Percentiles rank a stretch among this genome's conserved stretches.
Evolutionary conservation across 2,329 filamentous ascomycete species (phyloP).

Genomic region (Fusarium equiseti): DNA sequence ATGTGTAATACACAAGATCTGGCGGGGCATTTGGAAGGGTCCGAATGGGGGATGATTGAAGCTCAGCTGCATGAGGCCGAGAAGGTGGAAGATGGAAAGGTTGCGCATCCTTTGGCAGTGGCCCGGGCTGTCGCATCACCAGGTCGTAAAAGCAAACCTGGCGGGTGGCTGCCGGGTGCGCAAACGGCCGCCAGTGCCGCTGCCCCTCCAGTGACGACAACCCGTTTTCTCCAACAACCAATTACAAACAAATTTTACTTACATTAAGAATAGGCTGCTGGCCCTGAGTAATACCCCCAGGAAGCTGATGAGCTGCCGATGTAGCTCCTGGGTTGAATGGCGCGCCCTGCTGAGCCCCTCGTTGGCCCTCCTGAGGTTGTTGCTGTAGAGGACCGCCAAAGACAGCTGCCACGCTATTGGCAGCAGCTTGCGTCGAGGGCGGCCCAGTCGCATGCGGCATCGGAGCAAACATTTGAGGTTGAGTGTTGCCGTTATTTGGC

Average conservation of each 20-base stretch:
- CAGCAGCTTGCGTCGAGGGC: conserved; percentile 66
- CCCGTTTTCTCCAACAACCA: conserved; percentile 2
- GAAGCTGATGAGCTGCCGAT: conserved; percentile 54
- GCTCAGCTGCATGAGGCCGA: conserved; percentile 3
- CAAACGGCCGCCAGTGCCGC: conserved; percentile 10
- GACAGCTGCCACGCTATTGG: conserved; percentile 70
- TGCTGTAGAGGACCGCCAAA: conserved; percentile 78
- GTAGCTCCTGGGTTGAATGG: conserved; percentile 62
- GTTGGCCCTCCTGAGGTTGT: conserved; percentile 74
- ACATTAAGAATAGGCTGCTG: conserved; percentile 65
- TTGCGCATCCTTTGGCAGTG: conserved; percentile 31
- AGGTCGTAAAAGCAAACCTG: conserved; percentile 28
- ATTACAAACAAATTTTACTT: conserved; percentile 50
- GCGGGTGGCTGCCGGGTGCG: conserved; percentile 25
- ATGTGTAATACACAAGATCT: conserved; percentile 6
- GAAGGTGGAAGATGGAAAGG: background rate
- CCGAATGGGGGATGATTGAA: conserved; percentile 8
- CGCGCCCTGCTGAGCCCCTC: conserved; percentile 57
- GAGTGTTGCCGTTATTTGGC: conserved; percentile 59
- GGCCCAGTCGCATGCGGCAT: conserved; percentile 64
- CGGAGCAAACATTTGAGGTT: conserved; percentile 70
- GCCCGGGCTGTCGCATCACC: conserved; percentile 27
- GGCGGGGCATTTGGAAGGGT: background rate
- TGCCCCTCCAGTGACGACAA: conserved; percentile 13
- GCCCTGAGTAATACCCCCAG: conserved; percentile 56